Evolutionary conservation across 2,329 filamentous ascomycete species (phyloP).

Genomic region (Aureobasidium sp.): DNA sequence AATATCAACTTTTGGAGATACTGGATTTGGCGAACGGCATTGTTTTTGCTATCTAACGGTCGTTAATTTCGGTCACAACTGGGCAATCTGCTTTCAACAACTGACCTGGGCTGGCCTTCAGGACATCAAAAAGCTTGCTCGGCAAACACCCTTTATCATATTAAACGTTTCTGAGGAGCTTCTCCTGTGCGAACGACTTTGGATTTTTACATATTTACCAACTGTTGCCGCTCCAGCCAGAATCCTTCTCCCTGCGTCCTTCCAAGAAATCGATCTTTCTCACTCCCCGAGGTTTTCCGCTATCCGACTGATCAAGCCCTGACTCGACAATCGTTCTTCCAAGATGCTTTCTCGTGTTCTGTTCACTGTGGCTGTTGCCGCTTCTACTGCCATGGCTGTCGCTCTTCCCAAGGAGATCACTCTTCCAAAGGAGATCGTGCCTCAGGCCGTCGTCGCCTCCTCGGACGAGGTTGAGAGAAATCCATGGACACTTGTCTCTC

Average conservation of each 20-base stretch:
- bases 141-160: slow-evolving; percentile 12
- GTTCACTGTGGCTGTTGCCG: slow-evolving; percentile 9
- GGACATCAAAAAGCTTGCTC: background rate
- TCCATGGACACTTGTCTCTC: slow-evolving; percentile 4
- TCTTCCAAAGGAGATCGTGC: background rate
- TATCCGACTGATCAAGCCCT: background rate
- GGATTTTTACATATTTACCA: slow-evolving; percentile 1
- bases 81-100: slow-evolving; percentile 7
- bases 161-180: background rate
- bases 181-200: background rate
- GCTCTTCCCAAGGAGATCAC: slow-evolving; percentile 7
- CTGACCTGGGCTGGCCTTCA: slow-evolving; percentile 1
- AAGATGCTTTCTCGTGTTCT: slow-evolving; percentile 8
- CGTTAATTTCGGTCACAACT: slow-evolving; percentile 14
- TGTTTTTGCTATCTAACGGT: slow-evolving; percentile 12
- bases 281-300: background rate
- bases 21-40: slow-evolving; percentile 1
- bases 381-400: slow-evolving; percentile 3
- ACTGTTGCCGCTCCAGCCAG: background rate
- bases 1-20: background rate
- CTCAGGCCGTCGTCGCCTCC: slow-evolving; percentile 6
- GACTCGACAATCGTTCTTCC: background rate
- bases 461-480: background rate
- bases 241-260: slow-evolving; percentile 1
- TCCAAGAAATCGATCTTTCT: background rate